Base-by-base conservation (phyloP, 2,329 filamentous ascomycete genomes). In the Emergomyces orientalis region DNA sequence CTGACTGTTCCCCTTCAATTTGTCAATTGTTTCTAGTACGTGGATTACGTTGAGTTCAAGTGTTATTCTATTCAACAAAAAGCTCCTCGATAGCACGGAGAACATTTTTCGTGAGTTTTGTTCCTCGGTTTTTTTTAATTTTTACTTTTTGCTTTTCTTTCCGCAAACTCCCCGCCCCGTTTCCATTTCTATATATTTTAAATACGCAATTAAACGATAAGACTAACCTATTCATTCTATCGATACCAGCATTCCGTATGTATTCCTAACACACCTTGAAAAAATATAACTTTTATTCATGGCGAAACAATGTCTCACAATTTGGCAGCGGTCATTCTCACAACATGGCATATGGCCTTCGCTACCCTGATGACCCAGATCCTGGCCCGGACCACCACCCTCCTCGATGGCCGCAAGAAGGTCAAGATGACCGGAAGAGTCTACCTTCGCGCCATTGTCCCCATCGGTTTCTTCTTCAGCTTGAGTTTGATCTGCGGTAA, bases 31-130 rank as follows among this genome's bases (percentile, higher is more conserved):
- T 32, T 54, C 14, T 76, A 96, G 92, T 71, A 82, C 87, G 69
- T 99, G 94, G 94, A 97, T 99, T 74, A 81, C 87, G 64, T 83
- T 97, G 76, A 96, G 90, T 73, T 96, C 91, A 52, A 90, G 88
- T 71, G 91, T 97, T 74, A 99, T 99, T 75, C 82, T 99, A 66
- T 97, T 97, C 88, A 97, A 99, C 87, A 99, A 99, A 85, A 96
- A 90, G 86, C 91, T 99, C 72, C 84, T 97, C 66, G 87, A 93
- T 72, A 92, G 88, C 47, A 83, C 88, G 66, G 84, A 90, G 61
- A 64, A 64, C 34, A 65, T 61, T 67, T 97, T 97, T 81, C 84
- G 88, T 90, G 83, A 81, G 87, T 72, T 52, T 55, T 49, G 11
- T 49, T 27, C 45, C 22, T 22, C 3, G 6, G 1, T 22, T 45